Evolutionary conservation across 1,284 basidiomycete genomes (phyloP).

Genomic region (Leccinum laetum): DNA sequence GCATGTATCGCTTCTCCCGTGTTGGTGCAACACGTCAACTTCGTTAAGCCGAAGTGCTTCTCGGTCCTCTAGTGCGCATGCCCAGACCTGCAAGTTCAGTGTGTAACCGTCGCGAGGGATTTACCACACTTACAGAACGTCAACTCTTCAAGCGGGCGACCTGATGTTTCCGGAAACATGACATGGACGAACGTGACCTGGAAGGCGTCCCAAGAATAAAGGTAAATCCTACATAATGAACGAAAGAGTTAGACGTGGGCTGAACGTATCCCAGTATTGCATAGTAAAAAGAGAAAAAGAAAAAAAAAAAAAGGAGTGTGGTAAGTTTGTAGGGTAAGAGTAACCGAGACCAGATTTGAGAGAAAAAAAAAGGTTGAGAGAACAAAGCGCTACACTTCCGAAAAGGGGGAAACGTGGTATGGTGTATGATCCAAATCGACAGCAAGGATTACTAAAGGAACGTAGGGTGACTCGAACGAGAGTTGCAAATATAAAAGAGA

Average conservation of each 20-base stretch:
- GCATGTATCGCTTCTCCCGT: no score
- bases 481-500: constrained; percentile 12
- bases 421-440: constrained; percentile 18
- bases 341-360: background rate
- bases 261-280: constrained; percentile 20
- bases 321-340: constrained; percentile 4
- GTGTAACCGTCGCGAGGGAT: no score
- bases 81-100: no score
- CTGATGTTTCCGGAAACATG: no score
- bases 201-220: background rate
- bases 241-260: constrained; percentile 21
- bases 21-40: no score
- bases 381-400: constrained; percentile 4
- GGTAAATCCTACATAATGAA: constrained; percentile 21
- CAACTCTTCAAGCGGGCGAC: no score
- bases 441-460: constrained; percentile 33
- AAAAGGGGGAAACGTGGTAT: constrained; percentile 8
- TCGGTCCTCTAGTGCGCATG: no score
- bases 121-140: no score
- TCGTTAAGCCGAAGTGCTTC: no score
- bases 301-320: constrained; percentile 16
- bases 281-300: background rate
- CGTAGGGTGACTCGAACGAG: constrained; percentile 27
- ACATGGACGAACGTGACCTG: no score
- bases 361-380: background rate